phyloP scores from a whole-genome alignment of 768 basidiomycete genomes.

The Leccinum uliginosum region DNA sequence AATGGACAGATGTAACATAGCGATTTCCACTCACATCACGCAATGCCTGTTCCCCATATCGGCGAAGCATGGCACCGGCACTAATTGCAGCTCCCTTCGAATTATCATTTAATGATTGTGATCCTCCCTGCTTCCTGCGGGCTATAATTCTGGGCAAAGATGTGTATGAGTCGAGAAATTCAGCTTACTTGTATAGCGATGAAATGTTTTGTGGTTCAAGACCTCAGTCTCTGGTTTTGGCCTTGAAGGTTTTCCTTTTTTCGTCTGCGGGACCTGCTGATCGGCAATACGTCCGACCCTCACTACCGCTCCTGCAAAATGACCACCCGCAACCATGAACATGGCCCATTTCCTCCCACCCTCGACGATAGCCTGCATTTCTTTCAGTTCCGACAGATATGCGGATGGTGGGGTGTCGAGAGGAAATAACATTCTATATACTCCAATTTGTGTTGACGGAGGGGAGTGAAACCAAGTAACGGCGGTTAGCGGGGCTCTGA shows the following conservation, averaged over 20 bases:
- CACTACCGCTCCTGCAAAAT: slow-evolving; percentile 92
- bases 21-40: slow-evolving; percentile 62
- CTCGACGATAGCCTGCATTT: slow-evolving; percentile 53
- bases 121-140: slow-evolving; percentile 95
- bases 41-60: slow-evolving; percentile 92
- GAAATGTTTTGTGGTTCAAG: slow-evolving; percentile 90
- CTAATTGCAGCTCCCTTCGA: slow-evolving; percentile 90
- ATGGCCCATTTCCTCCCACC: slow-evolving; percentile 82
- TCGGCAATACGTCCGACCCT: slow-evolving; percentile 56
- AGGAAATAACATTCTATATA: slow-evolving; percentile 78
- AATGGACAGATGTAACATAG: not conserved
- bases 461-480: slow-evolving; percentile 89
- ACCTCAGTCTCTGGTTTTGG: slow-evolving; percentile 79
- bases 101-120: slow-evolving; percentile 88
- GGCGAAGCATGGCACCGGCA: slow-evolving; percentile 87
- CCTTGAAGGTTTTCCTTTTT: slow-evolving; percentile 56
- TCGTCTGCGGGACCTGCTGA: slow-evolving; percentile 39
- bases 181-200: slow-evolving; percentile 91
- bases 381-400: slow-evolving; percentile 58
- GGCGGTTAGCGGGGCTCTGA: slow-evolving; percentile 56
- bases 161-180: not conserved
- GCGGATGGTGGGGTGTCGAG: slow-evolving; percentile 32
- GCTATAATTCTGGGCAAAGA: slow-evolving; percentile 46
- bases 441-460: slow-evolving; percentile 82
- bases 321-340: slow-evolving; percentile 97